A percentile compares a stretch with the other conserved stretches of the same genome.
These are phyloP conservation scores for Didymella glomerata DNA, from an alignment of 2,329 filamentous ascomycete genomes.

Conservation along the genomic window DNA sequence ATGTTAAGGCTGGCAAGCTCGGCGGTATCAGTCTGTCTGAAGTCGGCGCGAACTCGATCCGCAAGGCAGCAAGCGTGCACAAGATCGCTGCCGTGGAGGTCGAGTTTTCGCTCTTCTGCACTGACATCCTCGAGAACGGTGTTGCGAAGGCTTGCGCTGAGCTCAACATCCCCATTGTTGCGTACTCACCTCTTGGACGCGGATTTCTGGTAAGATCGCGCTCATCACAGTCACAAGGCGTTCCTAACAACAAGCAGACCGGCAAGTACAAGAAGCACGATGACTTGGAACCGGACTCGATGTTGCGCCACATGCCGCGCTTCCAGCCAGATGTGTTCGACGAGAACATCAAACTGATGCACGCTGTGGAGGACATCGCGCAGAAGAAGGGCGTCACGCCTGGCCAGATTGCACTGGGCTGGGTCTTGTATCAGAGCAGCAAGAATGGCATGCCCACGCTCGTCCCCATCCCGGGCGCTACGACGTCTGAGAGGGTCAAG, in stretches of 20 bases:
- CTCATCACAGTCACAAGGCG: background rate
- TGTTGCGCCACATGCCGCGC: conserved; percentile 61
- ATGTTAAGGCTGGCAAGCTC: conserved; percentile 54
- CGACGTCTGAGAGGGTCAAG: conserved; percentile 62
- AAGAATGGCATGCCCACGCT: conserved; percentile 64
- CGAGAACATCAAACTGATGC: conserved; percentile 70
- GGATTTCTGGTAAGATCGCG: conserved; percentile 59
- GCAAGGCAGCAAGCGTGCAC: conserved; percentile 61
- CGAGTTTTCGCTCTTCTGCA: conserved; percentile 66
- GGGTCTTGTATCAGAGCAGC: conserved; percentile 63
- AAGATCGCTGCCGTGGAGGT: conserved; percentile 68
- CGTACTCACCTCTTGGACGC: conserved; percentile 74
- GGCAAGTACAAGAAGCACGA: conserved; percentile 57
- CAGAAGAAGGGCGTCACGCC: conserved; percentile 65
- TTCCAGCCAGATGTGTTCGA: conserved; percentile 71
- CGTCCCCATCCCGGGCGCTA: conserved; percentile 73
- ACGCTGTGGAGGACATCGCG: conserved; percentile 67
- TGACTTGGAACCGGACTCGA: conserved; percentile 68
- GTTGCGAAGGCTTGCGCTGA: conserved; percentile 66
- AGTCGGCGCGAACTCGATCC: conserved; percentile 56
- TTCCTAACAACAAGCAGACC: conserved; percentile 47
- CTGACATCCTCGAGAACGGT: conserved; percentile 66
- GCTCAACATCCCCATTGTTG: conserved; percentile 72
- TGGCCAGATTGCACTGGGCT: conserved; percentile 72
- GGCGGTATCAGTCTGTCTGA: conserved; percentile 59